These are phyloP conservation scores for Phytopythium cucurbitacearum DNA, from an alignment of 352 stramenopile genomes.

Conservation along the genomic window DNA sequence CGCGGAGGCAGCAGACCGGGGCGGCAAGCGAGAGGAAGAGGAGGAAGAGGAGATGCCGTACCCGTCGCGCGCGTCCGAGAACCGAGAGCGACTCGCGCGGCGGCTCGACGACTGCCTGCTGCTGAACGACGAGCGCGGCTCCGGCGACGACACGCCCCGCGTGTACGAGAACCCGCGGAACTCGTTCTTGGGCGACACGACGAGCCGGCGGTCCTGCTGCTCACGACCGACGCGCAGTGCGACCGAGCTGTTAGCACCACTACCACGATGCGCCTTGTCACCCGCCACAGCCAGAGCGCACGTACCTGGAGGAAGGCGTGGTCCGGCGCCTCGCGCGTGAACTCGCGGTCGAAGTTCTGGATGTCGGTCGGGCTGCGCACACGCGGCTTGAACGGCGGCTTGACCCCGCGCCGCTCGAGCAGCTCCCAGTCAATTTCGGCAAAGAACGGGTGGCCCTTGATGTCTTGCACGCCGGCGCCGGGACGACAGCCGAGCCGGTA, in stretches of 20 bases:
- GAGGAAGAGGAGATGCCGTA: neutral
- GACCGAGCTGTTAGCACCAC: too few relatives aligned
- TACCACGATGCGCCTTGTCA: too few relatives aligned
- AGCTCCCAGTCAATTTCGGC: constrained; percentile 69
- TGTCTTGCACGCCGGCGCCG: constrained; percentile 58
- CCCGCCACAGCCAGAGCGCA: neutral
- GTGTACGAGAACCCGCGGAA: constrained; percentile 86
- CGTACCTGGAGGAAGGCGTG: constrained; percentile 57
- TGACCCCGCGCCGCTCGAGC: constrained; percentile 63
- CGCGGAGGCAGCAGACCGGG: neutral
- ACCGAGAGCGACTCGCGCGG: too few relatives aligned
- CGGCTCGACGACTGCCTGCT: constrained; percentile 10
- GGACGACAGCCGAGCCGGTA: constrained; percentile 72
- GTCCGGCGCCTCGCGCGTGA: constrained; percentile 81
- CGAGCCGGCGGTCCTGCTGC: constrained; percentile 71
- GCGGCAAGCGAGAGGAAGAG: neutral
- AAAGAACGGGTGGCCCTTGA: constrained; percentile 84
- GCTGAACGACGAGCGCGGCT: neutral
- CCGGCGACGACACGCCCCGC: constrained; percentile 12
- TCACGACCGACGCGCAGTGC: neutral
- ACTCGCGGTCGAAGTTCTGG: constrained; percentile 88
- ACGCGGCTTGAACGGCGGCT: constrained; percentile 85
- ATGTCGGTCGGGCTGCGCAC: constrained; percentile 76
- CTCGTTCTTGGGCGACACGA: constrained; percentile 78
- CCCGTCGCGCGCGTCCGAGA: neutral